A percentile compares a stretch with the other conserved stretches of the same genome.
phyloP scores from a whole-genome alignment of 73 alveolate genomes.

The Symbiodinium natans region DNA sequence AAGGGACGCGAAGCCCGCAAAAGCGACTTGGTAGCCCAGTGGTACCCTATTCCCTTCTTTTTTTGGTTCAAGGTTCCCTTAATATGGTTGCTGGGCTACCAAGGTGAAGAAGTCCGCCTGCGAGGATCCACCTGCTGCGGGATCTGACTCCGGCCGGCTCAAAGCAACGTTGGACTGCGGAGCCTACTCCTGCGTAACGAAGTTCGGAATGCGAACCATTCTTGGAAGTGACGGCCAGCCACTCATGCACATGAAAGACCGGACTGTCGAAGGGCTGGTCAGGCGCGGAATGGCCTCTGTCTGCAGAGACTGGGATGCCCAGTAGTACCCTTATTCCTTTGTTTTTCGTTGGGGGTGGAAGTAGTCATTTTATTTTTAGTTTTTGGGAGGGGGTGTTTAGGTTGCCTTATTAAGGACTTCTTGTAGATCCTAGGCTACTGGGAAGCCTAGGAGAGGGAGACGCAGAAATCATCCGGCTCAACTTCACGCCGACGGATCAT shows the following conservation, averaged over 20 bases:
- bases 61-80: too few relatives aligned
- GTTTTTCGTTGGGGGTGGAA: too few relatives aligned
- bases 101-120: background rate
- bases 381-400: too few relatives aligned
- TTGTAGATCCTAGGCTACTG: too few relatives aligned
- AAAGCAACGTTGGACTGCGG: slow-evolving; percentile 71
- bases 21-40: too few relatives aligned
- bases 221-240: slow-evolving; percentile 62
- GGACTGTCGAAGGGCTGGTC: slow-evolving; percentile 74
- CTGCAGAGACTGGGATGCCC: too few relatives aligned
- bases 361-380: too few relatives aligned
- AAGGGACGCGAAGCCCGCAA: background rate
- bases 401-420: too few relatives aligned
- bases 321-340: too few relatives aligned
- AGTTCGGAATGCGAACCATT: slow-evolving; percentile 64
- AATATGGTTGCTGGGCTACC: too few relatives aligned
- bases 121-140: background rate
- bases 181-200: slow-evolving; percentile 72
- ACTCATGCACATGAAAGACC: slow-evolving; percentile 86
- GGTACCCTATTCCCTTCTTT: too few relatives aligned
- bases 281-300: slow-evolving; percentile 78
- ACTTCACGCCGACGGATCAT: slow-evolving; percentile 80
- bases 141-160: background rate
- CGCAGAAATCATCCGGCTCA: slow-evolving; percentile 25
- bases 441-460: too few relatives aligned